phyloP scores from a whole-genome alignment of 2,329 filamentous ascomycete species.

The Stagonosporopsis tanaceti region DNA sequence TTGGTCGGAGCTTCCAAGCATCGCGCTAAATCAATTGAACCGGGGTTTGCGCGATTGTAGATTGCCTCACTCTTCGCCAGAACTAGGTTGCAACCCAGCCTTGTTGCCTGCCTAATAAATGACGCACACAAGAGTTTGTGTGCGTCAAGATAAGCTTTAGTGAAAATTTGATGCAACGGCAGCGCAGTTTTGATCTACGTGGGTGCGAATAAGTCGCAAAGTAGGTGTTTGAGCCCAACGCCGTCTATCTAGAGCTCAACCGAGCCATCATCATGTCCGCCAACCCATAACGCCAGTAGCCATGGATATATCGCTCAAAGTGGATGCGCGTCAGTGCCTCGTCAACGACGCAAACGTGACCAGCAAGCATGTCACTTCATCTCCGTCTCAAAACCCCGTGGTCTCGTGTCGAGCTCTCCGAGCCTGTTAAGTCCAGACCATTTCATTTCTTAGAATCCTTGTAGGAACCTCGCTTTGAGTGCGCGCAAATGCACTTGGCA shows the following conservation, averaged over 20 bases:
- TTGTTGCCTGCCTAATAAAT: background rate
- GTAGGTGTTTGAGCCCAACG: background rate
- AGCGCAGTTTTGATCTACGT: background rate
- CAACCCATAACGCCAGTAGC: slow-evolving; percentile 18
- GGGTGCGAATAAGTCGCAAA: background rate
- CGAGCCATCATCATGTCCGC: slow-evolving; percentile 10
- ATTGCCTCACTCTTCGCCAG: slow-evolving; percentile 3
- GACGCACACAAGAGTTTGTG: background rate
- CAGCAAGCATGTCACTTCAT: background rate
- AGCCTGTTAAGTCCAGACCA: background rate
- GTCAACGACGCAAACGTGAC: background rate
- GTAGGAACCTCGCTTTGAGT: too few relatives aligned
- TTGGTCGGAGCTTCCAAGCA: slow-evolving; percentile 19
- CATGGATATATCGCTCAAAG: slow-evolving; percentile 10
- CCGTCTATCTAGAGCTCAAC: slow-evolving; percentile 3
- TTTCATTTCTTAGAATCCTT: background rate
- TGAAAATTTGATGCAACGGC: background rate
- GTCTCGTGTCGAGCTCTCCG: background rate
- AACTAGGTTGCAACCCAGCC: background rate
- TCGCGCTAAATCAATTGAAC: slow-evolving; percentile 14
- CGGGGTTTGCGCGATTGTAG: slow-evolving; percentile 9
- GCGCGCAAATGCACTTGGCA: background rate
- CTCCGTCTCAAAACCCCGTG: background rate
- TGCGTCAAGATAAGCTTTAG: background rate
- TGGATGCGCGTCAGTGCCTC: background rate